Evolutionary conservation across 2,329 filamentous ascomycete species (phyloP).

Genomic region (Cordyceps cateniannulata): DNA sequence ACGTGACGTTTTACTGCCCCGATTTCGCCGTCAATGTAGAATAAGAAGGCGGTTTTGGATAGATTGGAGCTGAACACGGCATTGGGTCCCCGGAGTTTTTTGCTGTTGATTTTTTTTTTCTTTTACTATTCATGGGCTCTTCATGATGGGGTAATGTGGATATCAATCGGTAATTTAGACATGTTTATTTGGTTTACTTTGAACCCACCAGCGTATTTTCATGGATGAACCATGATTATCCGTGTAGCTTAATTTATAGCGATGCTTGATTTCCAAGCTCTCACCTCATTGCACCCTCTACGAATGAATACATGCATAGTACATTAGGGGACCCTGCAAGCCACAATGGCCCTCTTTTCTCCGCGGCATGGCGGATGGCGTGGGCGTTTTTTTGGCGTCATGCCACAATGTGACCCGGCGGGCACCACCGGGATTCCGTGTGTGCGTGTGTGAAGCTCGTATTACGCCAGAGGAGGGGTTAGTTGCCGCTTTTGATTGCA

Average conservation of each 20-base stretch:
- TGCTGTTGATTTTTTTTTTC: neutral
- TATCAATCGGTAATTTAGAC: constrained; percentile 12
- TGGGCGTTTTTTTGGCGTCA: neutral
- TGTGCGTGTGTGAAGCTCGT: neutral
- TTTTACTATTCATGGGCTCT: neutral
- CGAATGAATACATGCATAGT: neutral
- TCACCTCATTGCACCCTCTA: neutral
- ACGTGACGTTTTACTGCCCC: constrained; percentile 43
- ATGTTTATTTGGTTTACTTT: neutral
- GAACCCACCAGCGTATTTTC: neutral
- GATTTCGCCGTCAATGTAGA: constrained; percentile 30
- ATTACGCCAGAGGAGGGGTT: neutral
- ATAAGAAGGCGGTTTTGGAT: constrained; percentile 12
- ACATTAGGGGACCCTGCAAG: neutral
- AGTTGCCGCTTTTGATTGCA: neutral
- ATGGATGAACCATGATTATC: neutral
- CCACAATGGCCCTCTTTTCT: neutral
- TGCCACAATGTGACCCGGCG: neutral
- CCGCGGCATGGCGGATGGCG: neutral
- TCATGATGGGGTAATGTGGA: neutral
- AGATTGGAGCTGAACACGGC: constrained; percentile 12
- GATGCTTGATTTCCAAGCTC: neutral
- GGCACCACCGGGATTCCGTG: neutral
- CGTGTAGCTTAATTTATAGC: neutral
- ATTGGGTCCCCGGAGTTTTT: constrained; percentile 11